Evolutionary conservation across 305 asterid species (phyloP), one percentile per base, ranked within the genome.

Genomic region (Ajuga reptans): DNA sequence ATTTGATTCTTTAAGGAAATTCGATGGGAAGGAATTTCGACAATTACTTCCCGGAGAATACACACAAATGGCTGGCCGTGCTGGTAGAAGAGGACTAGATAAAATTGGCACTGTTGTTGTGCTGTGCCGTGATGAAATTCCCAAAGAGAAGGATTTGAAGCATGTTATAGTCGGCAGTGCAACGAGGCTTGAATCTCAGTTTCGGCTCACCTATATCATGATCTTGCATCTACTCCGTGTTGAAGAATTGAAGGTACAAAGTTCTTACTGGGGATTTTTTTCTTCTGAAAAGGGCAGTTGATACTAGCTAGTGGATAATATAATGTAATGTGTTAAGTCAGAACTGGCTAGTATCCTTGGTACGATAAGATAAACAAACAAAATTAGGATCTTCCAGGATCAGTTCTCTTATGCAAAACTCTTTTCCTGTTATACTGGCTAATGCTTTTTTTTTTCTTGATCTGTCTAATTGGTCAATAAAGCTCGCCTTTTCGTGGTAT

Each of bases 11-110:
- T 68, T 90, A 66, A 86, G 95, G 84, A 93, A 93, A 84, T 93
- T 87, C 74, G 97, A 90, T 75, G 99, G 99, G 64, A 93, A 89
- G 80, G 96, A 85, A 80, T 85, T 85, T 78, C 92, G 99, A 51
- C 91, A 81, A 73, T 71, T 93, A 72, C 97, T 90, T 74, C 95
- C 99, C 0, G 99, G 99, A 80, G 99, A 93, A 80, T 93, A 93
- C 79, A 93, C 99, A 29, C 99, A 93, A 88, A 93, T 93, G 99
- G 94, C 99, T 68, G 99, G 99, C 68, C 99, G 99, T 85, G 99
- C 99, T 56, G 99, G 99, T 74, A 79, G 99, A 87, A 87, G 99
- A 86, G 99, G 99, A 71, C 90, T 93, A 61, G 99, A 93, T 84
- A 90, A 90, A 79, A 93, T 83, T 68, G 99, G 99, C 71, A 89